Conservation (phyloP, 164 flowering plant species). For the Houttuynia cordata region DNA sequence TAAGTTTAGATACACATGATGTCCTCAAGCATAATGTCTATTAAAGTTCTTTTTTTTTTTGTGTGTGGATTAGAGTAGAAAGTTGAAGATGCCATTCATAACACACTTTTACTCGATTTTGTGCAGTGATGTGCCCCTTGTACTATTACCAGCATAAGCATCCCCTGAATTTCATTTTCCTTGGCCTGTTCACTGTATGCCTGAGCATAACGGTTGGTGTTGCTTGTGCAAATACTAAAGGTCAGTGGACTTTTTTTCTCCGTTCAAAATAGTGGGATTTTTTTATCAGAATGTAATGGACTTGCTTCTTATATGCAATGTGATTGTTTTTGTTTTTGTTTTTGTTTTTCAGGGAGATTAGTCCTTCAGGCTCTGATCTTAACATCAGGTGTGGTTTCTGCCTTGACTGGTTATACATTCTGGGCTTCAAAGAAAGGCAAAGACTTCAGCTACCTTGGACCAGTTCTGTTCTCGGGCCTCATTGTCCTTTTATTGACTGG, state of each 20-base stretch:
- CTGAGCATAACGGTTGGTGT: slow-evolving; percentile 79
- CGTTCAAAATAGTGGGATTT: not conserved
- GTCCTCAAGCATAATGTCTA: no score
- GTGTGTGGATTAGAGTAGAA: not conserved
- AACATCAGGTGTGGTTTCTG: slow-evolving; percentile 73
- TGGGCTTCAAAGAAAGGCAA: slow-evolving; percentile 98
- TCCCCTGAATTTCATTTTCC: slow-evolving; percentile 76
- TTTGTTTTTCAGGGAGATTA: slow-evolving; percentile 47
- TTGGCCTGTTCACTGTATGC: slow-evolving; percentile 76
- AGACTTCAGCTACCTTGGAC: slow-evolving; percentile 93
- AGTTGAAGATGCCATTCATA: not conserved
- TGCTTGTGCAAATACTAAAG: slow-evolving; percentile 85
- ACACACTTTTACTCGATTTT: not conserved
- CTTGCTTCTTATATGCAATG: no score
- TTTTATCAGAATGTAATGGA: not conserved
- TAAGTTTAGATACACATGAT: no score
- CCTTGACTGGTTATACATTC: slow-evolving; percentile 89
- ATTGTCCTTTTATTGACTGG: slow-evolving; percentile 55
- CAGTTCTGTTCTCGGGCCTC: slow-evolving; percentile 75
- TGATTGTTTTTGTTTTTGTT: not conserved
- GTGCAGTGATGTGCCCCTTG: slow-evolving; percentile 84
- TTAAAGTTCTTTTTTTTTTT: no score
- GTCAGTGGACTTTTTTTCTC: slow-evolving; percentile 22
- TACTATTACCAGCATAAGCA: slow-evolving; percentile 86
- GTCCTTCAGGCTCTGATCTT: slow-evolving; percentile 86